Evolutionary conservation across 2,329 filamentous ascomycete species (phyloP), one percentile per base, ranked within the genome.

Genomic region (Fusarium sulawesiense): DNA sequence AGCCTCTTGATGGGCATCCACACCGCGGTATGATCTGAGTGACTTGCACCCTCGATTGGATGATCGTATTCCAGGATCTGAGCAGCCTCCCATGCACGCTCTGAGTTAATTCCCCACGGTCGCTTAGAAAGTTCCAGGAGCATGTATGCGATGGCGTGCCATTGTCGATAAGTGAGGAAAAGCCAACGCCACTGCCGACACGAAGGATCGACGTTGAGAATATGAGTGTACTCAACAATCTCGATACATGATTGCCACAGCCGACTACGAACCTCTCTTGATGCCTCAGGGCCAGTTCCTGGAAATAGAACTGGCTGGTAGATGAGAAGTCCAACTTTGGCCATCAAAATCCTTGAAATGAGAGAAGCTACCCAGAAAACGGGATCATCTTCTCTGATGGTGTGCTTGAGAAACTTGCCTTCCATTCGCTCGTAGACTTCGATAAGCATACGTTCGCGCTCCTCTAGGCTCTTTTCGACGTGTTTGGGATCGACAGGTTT

Each of bases 201-300:
- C 1, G 56, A 42, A 3, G 68, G 60, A 14, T 71, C 68, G n/a
- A 59, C 44, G n/a, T 71, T 71, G 29, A 71, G 68, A 13, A 71
- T 69, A 23, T 71, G 46, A 21, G 48, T 71, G 42, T 71, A 71
- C 37, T 71, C 68, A 20, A 71, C 68, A 18, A 71, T 71, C 34
- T 71, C 68, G 34, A 71, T 71, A n/a, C 68, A 71, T 7, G 68
- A 71, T 29, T 71, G 55, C 68, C 68, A 71, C 10, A 71, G 21
- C 7, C 68, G 64, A 47, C 64, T 66, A 2, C 68, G 64, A 4
- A 71, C 60, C 51, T 69, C 68, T 16, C 47, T 42, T 6, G 68
- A 71, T 3, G 54, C 64, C 8, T 71, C 60, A 5, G 68, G 60
- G 3, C 68, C 68, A 20, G 64, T 71, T 23, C 68, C 60, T 8